Percentiles rank a stretch among this genome's conserved stretches.
phyloP scores from a whole-genome alignment of 2,329 filamentous ascomycete species.

The Apiospora pterosperma region DNA sequence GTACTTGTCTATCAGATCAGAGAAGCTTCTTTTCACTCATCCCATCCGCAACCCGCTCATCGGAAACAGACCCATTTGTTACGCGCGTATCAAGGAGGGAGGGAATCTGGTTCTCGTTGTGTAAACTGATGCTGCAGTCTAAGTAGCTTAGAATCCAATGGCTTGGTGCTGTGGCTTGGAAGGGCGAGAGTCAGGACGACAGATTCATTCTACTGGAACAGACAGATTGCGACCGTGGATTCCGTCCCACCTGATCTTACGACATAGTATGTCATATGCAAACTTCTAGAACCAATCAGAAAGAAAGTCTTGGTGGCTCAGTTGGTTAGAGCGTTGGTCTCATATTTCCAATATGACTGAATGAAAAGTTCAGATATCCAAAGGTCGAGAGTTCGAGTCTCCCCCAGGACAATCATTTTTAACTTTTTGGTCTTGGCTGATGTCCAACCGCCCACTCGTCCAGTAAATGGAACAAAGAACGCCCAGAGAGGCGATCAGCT shows the following conservation, averaged over 20 bases:
- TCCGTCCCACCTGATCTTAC: not conserved
- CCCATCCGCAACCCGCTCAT: not conserved
- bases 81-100: not conserved
- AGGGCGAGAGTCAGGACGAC: not conserved
- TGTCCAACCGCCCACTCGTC: not conserved
- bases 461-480: too few species aligned
- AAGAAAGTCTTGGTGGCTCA: slow-evolving; percentile 35
- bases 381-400: slow-evolving; percentile 6
- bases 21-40: too few species aligned
- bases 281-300: not conserved
- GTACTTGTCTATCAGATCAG: not conserved
- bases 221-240: not conserved
- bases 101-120: not conserved
- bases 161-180: too few species aligned
- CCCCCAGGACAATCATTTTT: not conserved
- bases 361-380: slow-evolving; percentile 3
- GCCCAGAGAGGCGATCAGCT: not conserved
- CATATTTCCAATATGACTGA: slow-evolving; percentile 21
- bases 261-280: not conserved
- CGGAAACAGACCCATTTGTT: not conserved
- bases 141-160: too few species aligned
- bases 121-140: not conserved
- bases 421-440: not conserved
- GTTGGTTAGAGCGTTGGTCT: slow-evolving; percentile 42
- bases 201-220: not conserved